These are phyloP conservation scores for Sclerotinia subarctica DNA, from an alignment of 2,329 filamentous ascomycete species.

Conservation along the genomic window DNA sequence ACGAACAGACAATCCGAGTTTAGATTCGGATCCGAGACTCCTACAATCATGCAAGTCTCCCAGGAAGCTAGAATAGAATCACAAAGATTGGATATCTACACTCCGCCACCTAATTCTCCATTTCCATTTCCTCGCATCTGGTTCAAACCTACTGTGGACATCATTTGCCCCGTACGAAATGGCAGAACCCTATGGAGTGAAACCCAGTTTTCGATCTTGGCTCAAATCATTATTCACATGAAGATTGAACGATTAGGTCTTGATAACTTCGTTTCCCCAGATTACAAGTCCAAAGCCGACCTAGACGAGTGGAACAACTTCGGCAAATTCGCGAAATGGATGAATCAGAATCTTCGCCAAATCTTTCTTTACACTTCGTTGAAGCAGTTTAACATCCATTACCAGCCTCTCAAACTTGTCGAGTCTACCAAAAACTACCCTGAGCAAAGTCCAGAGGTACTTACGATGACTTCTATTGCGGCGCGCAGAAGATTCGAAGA, in stretches of 20 bases:
- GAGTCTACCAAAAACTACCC: neutral
- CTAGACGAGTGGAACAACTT: neutral
- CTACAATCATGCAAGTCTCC: neutral
- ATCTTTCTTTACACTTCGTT: neutral
- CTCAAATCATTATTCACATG: rapidly evolving
- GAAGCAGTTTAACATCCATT: neutral
- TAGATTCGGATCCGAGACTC: neutral
- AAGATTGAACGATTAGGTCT: neutral
- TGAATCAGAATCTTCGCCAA: neutral
- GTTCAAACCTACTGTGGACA: neutral
- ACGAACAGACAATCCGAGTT: neutral
- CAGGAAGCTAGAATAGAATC: neutral
- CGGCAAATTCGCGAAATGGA: neutral
- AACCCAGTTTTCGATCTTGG: neutral
- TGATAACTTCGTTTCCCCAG: neutral
- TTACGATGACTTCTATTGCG: neutral
- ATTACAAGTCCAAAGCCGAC: neutral
- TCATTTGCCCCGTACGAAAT: neutral
- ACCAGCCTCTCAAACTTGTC: neutral
- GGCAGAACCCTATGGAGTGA: neutral
- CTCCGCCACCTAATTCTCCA: rapidly evolving
- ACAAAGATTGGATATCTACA: neutral
- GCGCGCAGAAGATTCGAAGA: neutral
- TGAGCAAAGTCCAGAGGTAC: neutral
- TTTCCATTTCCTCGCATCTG: neutral